Base-by-base conservation (phyloP, 768 basidiomycete genomes). In the Mycena vulgaris region DNA sequence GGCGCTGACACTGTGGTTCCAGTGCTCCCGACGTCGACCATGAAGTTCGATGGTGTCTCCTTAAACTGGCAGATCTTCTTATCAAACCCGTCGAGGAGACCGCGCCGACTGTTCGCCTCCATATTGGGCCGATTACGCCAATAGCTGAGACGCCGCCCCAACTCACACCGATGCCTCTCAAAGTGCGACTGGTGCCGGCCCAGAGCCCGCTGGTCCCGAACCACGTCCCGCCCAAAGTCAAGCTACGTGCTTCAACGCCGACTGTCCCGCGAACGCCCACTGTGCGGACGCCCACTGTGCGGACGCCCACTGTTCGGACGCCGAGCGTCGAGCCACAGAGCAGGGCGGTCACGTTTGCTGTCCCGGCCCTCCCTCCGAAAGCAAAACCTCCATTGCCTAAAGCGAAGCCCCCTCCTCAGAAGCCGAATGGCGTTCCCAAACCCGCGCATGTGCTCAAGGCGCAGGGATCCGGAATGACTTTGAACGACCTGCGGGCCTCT, bases 41-140 rank as follows among this genome's bases (percentile, higher is more conserved):
- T 75, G 94, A 97, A 82, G 93, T 97, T 45, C 92, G 96, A 52
- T 95, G 95, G 90, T 95, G 93, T 72, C 83, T 97, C 56, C 85
- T 99, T 75, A 98, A 99, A 80, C 84, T 98, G 27, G 95, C 95
- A 7, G 97, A 98, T 75, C 86, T 97, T 23, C 87, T 96, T 48
- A 92, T 97, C 73, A 90, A 92, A 59, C 93, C 95, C 27, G 84
- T 90, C 4, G 91, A 95, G 66, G 97, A 99, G 80, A 87, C 90
- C 2, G 84, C 93, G 8, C 97, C 97, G 1, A 96, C 95, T 66
- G 91, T 97, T 70, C 94, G 90, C 52, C 91, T 97, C 57, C 93
- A 95, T 74, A 89, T 96, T 61, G n/a, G n/a, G n/a, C 87, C 87
- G 45, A 85, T 84, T 30, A 95, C 94, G 2, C 95, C 96, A 17